Evolutionary conservation across 2,329 filamentous ascomycete genomes (phyloP).

Genomic region (Aspergillus melleus): DNA sequence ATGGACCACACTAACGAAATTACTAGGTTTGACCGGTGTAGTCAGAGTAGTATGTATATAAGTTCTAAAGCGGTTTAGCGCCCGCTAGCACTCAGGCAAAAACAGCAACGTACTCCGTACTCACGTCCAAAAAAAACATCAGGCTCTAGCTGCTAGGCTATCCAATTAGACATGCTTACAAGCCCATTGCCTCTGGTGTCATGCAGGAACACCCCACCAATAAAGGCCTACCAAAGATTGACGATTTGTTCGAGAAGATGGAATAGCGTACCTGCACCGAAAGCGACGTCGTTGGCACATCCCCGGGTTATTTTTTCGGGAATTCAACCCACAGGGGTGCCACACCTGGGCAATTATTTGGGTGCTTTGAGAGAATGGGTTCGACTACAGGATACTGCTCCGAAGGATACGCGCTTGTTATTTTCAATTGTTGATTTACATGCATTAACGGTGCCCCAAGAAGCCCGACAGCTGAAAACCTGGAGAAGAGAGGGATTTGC

Average conservation of each 20-base stretch:
- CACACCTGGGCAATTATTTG: constrained; percentile 93
- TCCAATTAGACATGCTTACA: neutral
- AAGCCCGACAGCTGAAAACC: constrained; percentile 59
- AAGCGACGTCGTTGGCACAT: constrained; percentile 1
- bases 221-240: neutral
- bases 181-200: neutral
- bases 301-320: constrained; percentile 75
- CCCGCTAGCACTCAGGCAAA: too few species aligned
- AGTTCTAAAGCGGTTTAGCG: too few species aligned
- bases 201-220: neutral
- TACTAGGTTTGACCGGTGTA: too few species aligned
- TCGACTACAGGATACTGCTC: constrained; percentile 67
- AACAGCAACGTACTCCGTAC: too few species aligned
- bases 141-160: neutral
- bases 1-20: too few species aligned
- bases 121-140: neutral
- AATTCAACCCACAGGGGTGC: constrained; percentile 92
- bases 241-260: constrained; percentile 10
- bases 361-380: constrained; percentile 89
- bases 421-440: constrained; percentile 94
- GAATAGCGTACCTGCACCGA: constrained; percentile 12
- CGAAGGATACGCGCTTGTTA: constrained; percentile 62
- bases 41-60: too few species aligned
- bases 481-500: constrained; percentile 75
- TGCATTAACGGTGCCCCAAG: constrained; percentile 79